phyloP scores from a whole-genome alignment of 768 basidiomycete genomes.

The Hortiboletus flavorubellus region DNA sequence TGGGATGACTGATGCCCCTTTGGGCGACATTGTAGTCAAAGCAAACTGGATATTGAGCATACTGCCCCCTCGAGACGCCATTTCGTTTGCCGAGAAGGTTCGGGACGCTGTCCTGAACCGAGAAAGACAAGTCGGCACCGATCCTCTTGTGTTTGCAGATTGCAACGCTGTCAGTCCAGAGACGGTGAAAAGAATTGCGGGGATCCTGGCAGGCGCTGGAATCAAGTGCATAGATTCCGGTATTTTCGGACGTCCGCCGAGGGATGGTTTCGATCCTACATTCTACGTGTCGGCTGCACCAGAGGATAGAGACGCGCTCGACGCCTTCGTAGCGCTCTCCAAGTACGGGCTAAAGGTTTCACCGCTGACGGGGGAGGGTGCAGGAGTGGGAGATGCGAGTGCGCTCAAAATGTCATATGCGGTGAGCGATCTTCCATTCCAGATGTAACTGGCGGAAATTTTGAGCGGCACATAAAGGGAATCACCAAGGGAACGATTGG shows the following conservation, averaged over 20 bases:
- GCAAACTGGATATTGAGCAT: slow-evolving; percentile 53
- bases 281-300: slow-evolving; percentile 49
- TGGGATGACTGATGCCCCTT: slow-evolving; percentile 44
- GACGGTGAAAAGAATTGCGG: slow-evolving; percentile 46
- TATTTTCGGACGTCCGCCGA: slow-evolving; percentile 57
- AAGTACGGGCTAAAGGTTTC: slow-evolving; percentile 46
- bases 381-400: slow-evolving; percentile 54
- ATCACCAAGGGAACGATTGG: slow-evolving; percentile 55
- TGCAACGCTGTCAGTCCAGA: slow-evolving; percentile 57
- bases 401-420: slow-evolving; percentile 65
- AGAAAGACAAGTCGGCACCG: neutral
- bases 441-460: neutral
- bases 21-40: slow-evolving; percentile 34
- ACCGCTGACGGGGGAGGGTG: slow-evolving; percentile 44
- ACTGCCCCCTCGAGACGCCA: slow-evolving; percentile 53
- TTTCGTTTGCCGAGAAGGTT: slow-evolving; percentile 39
- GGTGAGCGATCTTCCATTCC: slow-evolving; percentile 33
- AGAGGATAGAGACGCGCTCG: slow-evolving; percentile 32
- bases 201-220: slow-evolving; percentile 37
- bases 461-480: slow-evolving; percentile 36
- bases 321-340: slow-evolving; percentile 39
- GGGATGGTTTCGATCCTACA: slow-evolving; percentile 45
- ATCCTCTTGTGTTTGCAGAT: slow-evolving; percentile 43
- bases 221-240: slow-evolving; percentile 52
- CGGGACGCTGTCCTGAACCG: slow-evolving; percentile 3